Evolutionary conservation across 805 yeast genomes (phyloP).

Genomic region (Candida railenensis): DNA sequence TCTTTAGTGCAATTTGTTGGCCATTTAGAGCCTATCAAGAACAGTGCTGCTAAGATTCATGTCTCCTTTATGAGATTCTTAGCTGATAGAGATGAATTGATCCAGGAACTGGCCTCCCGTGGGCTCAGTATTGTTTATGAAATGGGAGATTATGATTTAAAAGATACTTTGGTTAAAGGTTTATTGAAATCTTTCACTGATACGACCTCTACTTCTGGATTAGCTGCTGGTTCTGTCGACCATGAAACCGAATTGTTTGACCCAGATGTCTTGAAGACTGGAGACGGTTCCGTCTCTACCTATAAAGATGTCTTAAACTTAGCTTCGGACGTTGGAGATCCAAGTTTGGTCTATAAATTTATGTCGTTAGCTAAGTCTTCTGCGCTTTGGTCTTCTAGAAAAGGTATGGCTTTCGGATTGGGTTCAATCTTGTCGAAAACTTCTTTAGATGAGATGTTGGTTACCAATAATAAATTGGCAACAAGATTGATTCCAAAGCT

Average conservation of each 20-base stretch:
- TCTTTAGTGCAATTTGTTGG: slow-evolving; percentile 77
- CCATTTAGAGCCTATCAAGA: slow-evolving; percentile 36
- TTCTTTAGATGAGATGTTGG: slow-evolving; percentile 61
- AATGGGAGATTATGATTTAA: slow-evolving; percentile 62
- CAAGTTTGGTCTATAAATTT: slow-evolving; percentile 87
- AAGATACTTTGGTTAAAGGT: slow-evolving; percentile 71
- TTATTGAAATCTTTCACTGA: slow-evolving; percentile 78
- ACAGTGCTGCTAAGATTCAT: slow-evolving; percentile 62
- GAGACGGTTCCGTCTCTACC: slow-evolving; percentile 84
- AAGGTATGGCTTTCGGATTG: slow-evolving; percentile 92
- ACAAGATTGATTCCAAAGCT: slow-evolving; percentile 73
- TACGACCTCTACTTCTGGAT: slow-evolving; percentile 44
- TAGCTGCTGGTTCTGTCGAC: slow-evolving; percentile 66
- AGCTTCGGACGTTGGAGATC: slow-evolving; percentile 95
- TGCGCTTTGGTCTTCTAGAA: slow-evolving; percentile 87
- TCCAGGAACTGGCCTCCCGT: slow-evolving; percentile 91
- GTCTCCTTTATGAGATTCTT: slow-evolving; percentile 72
- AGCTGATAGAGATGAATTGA: slow-evolving; percentile 76
- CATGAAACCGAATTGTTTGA: slow-evolving; percentile 84
- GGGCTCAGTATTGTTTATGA: slow-evolving; percentile 85
- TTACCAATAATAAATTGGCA: slow-evolving; percentile 53
- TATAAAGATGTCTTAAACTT: slow-evolving; percentile 84
- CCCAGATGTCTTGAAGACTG: slow-evolving; percentile 74
- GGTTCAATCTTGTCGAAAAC: slow-evolving; percentile 82
- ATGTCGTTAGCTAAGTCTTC: slow-evolving; percentile 90